Evolutionary conservation across 208 protist genomes (phyloP), one percentile per base, ranked within the genome.

Genomic region (Crithidia expoeki): DNA sequence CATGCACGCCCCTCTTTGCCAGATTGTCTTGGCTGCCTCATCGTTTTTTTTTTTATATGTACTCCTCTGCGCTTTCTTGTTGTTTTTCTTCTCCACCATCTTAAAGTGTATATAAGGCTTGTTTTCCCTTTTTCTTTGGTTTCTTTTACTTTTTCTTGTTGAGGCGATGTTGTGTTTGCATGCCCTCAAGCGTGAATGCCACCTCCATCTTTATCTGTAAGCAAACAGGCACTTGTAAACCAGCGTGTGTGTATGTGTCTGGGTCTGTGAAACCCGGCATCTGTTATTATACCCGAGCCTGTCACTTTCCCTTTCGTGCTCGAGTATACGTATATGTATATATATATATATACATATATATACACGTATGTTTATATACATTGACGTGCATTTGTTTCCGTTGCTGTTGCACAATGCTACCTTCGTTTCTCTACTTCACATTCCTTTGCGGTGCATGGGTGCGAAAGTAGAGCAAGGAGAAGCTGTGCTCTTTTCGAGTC

Each of bases 271-370:
- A 17, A 3, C 2, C 42, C n/a, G 42, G n/a, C 28, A 23, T 23
- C 47, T 28, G 21, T 28, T 40, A 14, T 47, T 17, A 47, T 21
- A 47, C 42, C 42, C 42, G 42, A 47, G n/a, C 42, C 42, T n/a
- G 49, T 9, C 19, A 53, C 19, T 25, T 25, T 53, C 25, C 16
- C 30, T 53, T 67, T 67, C n/a, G n/a, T 49, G 32, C 60, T 55
- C 28, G 10, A 4, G 6, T 46, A 30, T 38, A 42, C 21, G 34
- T 7, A 16, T 47, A 14, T 49, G n/a, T 25, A 46, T 21, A 63
- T 4, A 63, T 25, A 63, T 14, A 63, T n/a, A 19, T 46, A 63
- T 25, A 63, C 44, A 0, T 38, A 52, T 25, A 46, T 21, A 46
- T 21, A 23, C 46, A n/a, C 46, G 23, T 44, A 42, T n/a, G n/a